phyloP scores from a whole-genome alignment of 2,329 filamentous ascomycete species.

The Trichoderma sp. region DNA sequence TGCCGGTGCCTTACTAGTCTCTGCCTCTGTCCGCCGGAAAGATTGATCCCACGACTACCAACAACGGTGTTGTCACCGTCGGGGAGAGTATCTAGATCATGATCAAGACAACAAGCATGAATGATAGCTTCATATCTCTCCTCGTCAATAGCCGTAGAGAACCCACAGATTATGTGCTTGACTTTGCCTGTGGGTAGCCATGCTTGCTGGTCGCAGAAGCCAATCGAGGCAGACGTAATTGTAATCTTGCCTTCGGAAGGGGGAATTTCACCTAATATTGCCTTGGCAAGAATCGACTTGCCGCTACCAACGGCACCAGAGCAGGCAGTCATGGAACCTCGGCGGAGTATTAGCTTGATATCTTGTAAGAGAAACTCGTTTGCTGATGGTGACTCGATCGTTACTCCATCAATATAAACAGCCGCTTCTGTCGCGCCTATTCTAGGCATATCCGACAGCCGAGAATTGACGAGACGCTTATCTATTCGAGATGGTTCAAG shows the following conservation, averaged over 20 bases:
- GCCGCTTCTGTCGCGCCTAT: background rate
- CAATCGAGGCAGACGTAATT: conserved; percentile 25
- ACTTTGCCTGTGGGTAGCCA: conserved; percentile 33
- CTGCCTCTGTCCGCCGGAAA: conserved; percentile 35
- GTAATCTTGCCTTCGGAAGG: conserved; percentile 20
- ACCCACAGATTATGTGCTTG: conserved; percentile 31
- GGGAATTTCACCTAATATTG: conserved; percentile 32
- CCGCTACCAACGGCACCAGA: conserved; percentile 38
- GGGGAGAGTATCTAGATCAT: conserved; percentile 35
- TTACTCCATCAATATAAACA: conserved; percentile 12
- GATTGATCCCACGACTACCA: conserved; percentile 32
- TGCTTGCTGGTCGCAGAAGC: conserved; percentile 32
- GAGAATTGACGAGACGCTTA: background rate
- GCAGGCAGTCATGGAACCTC: conserved; percentile 35
- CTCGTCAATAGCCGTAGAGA: conserved; percentile 22
- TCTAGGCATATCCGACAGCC: background rate
- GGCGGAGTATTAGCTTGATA: conserved; percentile 34
- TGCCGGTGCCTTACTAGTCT: conserved; percentile 32
- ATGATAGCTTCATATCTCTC: conserved; percentile 32
- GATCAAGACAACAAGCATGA: conserved; percentile 31
- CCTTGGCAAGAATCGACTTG: conserved; percentile 35
- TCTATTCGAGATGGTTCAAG: conserved; percentile 30
- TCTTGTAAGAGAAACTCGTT: background rate
- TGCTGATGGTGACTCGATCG: background rate
- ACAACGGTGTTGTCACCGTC: conserved; percentile 31